phyloP scores from a whole-genome alignment of 192 early-diverging fungal species.

The Entomortierella parvispora region DNA sequence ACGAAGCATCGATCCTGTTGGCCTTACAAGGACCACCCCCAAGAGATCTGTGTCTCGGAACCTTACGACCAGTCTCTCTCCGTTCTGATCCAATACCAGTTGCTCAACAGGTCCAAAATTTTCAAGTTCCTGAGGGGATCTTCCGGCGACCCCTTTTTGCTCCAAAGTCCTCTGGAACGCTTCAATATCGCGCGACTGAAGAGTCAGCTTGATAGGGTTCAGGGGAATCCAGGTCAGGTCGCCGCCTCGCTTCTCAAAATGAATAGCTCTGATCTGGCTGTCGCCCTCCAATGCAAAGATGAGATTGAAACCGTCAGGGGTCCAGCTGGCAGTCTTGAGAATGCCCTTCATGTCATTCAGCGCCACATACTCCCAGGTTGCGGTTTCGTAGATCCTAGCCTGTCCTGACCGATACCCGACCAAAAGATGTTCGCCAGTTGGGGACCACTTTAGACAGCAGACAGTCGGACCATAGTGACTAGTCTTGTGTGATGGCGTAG shows the following conservation, averaged over 20 bases:
- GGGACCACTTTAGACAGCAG: conserved; percentile 29
- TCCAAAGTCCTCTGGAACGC: conserved; percentile 10
- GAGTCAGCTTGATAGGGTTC: conserved; percentile 18
- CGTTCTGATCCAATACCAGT: conserved; percentile 61
- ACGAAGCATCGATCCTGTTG: conserved; percentile 29
- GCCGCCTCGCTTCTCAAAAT: conserved; percentile 40
- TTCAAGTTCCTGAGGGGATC: conserved; percentile 5
- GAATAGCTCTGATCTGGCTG: conserved; percentile 48
- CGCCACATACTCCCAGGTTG: conserved; percentile 36
- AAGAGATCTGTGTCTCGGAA: conserved; percentile 62
- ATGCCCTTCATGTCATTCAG: conserved; percentile 35
- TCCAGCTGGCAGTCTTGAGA: conserved; percentile 65
- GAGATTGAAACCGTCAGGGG: conserved; percentile 65
- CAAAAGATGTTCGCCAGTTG: conserved; percentile 28
- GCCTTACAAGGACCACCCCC: conserved; percentile 51
- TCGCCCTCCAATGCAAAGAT: conserved; percentile 63
- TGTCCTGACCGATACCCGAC: conserved; percentile 26
- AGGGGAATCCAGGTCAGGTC: conserved; percentile 37
- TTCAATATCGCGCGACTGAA: conserved; percentile 23
- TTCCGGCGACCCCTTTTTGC: conserved; percentile 11
- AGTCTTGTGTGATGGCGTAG: conserved; percentile 14
- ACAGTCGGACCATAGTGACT: conserved; percentile 19
- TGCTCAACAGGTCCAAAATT: conserved; percentile 60
- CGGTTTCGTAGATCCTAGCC: conserved; percentile 18
- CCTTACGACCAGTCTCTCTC: conserved; percentile 61